Conservation (phyloP, 164 flowering plant species). For the Berberis thunbergii region DNA sequence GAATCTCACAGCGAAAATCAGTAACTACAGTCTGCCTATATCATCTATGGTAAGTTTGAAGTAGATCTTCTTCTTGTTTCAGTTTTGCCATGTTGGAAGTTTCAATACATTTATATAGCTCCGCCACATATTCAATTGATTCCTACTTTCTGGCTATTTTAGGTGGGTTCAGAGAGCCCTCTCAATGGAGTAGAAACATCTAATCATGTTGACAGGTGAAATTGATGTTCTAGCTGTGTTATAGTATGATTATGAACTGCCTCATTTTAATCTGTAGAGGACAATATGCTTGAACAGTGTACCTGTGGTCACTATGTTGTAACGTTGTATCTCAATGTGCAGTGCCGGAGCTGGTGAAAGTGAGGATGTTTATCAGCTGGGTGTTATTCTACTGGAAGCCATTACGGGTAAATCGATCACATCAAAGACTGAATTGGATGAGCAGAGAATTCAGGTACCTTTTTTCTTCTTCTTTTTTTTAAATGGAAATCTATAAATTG, state of each 20-base stretch:
- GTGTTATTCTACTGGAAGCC: conserved; percentile 49
- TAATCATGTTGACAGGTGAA: conserved; percentile 22
- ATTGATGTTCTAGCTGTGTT: neutral
- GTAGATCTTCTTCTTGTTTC: neutral
- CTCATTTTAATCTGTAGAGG: too few species aligned
- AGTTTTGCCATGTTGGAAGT: neutral
- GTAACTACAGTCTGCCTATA: conserved; percentile 53
- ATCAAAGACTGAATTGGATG: conserved; percentile 39
- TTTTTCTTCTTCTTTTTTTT: neutral
- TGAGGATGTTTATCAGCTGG: conserved; percentile 65
- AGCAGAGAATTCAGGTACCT: conserved; percentile 44
- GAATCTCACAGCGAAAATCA: conserved; percentile 56
- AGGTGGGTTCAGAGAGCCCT: conserved; percentile 49
- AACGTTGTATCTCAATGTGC: conserved; percentile 5
- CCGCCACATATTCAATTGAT: neutral
- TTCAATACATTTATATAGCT: neutral
- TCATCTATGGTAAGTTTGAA: conserved; percentile 37
- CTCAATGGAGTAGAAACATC: conserved; percentile 16
- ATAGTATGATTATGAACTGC: neutral
- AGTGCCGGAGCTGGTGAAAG: conserved; percentile 41
- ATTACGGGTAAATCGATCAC: conserved; percentile 45
- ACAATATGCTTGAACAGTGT: neutral
- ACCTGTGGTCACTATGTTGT: neutral
- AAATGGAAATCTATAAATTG: neutral
- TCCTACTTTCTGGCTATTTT: conserved; percentile 4